These are phyloP conservation scores for Bruguiera hainesii DNA, from an alignment of 441 rosid genomes.

Conservation along the genomic window DNA sequence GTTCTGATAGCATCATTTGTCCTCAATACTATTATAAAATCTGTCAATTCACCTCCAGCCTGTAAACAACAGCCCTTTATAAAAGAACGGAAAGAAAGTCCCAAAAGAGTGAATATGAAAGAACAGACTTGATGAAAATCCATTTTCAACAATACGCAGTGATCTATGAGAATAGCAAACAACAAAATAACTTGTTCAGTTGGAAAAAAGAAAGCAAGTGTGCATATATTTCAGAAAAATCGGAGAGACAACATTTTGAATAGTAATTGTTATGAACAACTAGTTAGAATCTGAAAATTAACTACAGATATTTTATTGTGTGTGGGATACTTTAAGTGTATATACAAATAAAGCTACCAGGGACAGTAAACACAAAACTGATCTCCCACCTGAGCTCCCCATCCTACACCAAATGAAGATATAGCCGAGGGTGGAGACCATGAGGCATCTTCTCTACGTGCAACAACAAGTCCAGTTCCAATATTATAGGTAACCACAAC, in stretches of 20 bases:
- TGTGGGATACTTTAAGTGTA: too few species aligned
- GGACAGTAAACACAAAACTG: background rate
- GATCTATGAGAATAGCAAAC: too few species aligned
- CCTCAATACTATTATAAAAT: constrained; percentile 80
- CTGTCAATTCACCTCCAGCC: constrained; percentile 98
- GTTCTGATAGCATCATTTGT: constrained; percentile 73
- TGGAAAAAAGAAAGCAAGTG: too few species aligned
- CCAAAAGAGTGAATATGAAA: background rate
- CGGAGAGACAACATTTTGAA: background rate
- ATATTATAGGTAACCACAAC: constrained; percentile 88
- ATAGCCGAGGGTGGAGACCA: constrained; percentile 99
- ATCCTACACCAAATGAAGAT: constrained; percentile 88
- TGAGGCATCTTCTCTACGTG: constrained; percentile 81
- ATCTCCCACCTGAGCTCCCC: constrained; percentile 99
- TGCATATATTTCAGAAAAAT: too few species aligned
- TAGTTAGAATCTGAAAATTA: background rate
- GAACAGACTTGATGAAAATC: background rate
- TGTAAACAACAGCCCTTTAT: constrained; percentile 24
- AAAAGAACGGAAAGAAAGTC: background rate
- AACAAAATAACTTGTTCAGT: too few species aligned
- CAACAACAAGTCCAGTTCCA: constrained; percentile 92
- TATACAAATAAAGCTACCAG: background rate
- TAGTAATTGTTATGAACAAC: background rate
- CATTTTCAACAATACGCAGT: too few species aligned
- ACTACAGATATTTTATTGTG: background rate